Evolutionary conservation across 768 basidiomycete genomes (phyloP).

Genomic region (Termitomyces sp.): DNA sequence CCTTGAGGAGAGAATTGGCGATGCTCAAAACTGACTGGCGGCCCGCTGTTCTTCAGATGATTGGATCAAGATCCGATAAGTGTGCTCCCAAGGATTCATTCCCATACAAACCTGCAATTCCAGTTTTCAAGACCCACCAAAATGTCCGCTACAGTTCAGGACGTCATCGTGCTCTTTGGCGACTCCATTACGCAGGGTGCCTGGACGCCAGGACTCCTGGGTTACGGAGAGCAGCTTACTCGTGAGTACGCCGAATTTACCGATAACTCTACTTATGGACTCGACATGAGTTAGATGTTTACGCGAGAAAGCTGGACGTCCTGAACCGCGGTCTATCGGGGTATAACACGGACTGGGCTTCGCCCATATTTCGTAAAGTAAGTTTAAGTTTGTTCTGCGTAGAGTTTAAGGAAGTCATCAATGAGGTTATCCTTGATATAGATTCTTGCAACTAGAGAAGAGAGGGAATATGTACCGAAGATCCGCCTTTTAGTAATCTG

Average conservation of each 20-base stretch:
- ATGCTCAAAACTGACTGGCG: neutral
- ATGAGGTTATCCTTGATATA: constrained; percentile 18
- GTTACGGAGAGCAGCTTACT: constrained; percentile 64
- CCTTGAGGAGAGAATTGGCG: too few species aligned
- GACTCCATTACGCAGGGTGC: constrained; percentile 76
- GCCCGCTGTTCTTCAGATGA: neutral
- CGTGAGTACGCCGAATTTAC: constrained; percentile 32
- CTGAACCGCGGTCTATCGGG: constrained; percentile 81
- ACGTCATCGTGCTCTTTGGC: constrained; percentile 70
- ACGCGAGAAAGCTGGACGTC: constrained; percentile 78
- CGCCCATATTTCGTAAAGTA: constrained; percentile 76
- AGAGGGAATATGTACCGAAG: constrained; percentile 43
- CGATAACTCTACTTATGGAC: neutral
- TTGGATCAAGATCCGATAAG: neutral
- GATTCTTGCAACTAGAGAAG: constrained; percentile 52
- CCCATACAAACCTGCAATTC: constrained; percentile 1
- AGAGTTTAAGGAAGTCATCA: neutral
- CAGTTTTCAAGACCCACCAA: neutral
- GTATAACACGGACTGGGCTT: constrained; percentile 84
- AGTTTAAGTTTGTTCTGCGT: constrained; percentile 7
- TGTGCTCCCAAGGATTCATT: neutral
- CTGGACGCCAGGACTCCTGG: constrained; percentile 46
- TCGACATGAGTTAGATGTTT: constrained; percentile 44
- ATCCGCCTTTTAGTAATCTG: constrained; percentile 78
- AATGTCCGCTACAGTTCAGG: constrained; percentile 58